These are phyloP conservation scores for Mikania micrantha DNA, from an alignment of 129 eudicot genomes.

Conservation along the genomic window DNA sequence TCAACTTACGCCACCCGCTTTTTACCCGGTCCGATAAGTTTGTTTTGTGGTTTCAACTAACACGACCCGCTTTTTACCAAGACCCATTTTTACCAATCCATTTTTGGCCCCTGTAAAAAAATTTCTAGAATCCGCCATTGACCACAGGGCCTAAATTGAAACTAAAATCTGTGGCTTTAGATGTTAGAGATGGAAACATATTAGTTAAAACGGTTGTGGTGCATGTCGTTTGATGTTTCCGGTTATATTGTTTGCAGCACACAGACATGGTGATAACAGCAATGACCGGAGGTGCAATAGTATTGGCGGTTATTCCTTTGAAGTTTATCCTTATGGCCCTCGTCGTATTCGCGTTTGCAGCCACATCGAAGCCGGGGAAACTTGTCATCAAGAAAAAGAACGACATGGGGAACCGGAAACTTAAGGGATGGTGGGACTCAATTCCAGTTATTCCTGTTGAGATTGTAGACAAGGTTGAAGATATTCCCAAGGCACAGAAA, in stretches of 20 bases:
- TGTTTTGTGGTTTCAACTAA: no score
- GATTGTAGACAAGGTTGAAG: constrained; percentile 34
- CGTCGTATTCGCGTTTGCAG: constrained; percentile 22
- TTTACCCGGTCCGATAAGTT: no score
- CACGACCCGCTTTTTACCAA: no score
- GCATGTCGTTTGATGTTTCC: not conserved
- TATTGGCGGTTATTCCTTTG: constrained; percentile 55
- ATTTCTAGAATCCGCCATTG: no score
- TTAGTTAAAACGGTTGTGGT: not conserved
- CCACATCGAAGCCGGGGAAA: constrained; percentile 46
- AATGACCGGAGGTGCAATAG: constrained; percentile 33
- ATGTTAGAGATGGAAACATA: not conserved
- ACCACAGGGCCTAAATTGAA: no score
- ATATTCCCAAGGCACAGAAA: constrained; percentile 25
- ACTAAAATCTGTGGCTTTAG: no score
- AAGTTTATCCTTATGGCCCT: constrained; percentile 54
- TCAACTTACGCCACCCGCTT: no score
- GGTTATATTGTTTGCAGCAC: constrained; percentile 40
- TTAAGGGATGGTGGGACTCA: constrained; percentile 94
- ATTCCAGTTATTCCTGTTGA: constrained; percentile 80
- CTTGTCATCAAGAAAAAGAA: constrained; percentile 30
- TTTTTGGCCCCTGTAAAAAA: no score
- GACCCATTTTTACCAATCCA: no score
- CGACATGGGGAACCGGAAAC: constrained; percentile 50
- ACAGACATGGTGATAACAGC: constrained; percentile 47